Conservation (phyloP, 225 moss, liverwort and hornwort species). For the Climacium dendroides region DNA sequence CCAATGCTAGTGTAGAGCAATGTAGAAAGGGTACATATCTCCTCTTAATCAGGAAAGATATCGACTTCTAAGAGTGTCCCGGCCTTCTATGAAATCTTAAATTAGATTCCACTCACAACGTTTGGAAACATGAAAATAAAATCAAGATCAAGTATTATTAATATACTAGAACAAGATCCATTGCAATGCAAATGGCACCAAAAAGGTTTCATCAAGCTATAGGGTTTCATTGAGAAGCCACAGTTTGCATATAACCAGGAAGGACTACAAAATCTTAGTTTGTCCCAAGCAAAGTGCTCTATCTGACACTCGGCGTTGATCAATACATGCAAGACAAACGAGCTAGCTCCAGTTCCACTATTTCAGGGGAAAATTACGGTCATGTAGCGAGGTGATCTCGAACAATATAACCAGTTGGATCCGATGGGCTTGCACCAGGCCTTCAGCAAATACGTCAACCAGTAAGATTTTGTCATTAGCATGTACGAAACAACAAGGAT, state of each 20-base stretch:
- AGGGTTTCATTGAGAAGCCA: not conserved
- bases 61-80: not conserved
- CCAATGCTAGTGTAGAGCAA: not conserved
- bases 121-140: not conserved
- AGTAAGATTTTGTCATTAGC: not conserved
- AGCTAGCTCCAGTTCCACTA: not conserved
- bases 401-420: slow-evolving; percentile 67
- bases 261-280: not conserved
- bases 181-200: no score
- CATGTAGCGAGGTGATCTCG: slow-evolving; percentile 59
- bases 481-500: not conserved
- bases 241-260: not conserved
- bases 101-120: not conserved
- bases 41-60: not conserved
- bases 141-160: not conserved
- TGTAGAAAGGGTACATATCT: fast-evolving
- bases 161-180: not conserved
- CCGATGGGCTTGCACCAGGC: slow-evolving; percentile 81
- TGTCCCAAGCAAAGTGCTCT: not conserved
- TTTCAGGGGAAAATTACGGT: not conserved
- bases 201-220: not conserved
- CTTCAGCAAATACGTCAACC: slow-evolving; percentile 18
- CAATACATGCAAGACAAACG: not conserved
- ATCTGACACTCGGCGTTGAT: not conserved
- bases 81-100: not conserved